Percentiles rank a stretch among this genome's conserved stretches.
Conservation (phyloP, 1,284 basidiomycete genomes). For the Coriolopsis trogii region DNA sequence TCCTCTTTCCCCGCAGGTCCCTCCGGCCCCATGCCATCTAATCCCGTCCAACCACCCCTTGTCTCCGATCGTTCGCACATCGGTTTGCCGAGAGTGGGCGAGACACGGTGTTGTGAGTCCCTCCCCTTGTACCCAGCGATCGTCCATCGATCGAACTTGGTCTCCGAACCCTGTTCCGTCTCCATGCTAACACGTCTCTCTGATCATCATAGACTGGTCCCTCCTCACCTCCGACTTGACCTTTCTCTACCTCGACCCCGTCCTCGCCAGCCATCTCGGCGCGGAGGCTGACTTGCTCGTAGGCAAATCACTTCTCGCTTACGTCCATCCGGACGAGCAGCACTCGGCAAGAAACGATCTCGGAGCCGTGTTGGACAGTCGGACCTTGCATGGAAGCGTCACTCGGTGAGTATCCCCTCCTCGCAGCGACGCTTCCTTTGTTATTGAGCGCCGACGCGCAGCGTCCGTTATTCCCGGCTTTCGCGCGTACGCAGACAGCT, state of each 20-base stretch:
- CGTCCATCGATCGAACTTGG: slow-evolving; percentile 39
- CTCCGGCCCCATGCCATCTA: slow-evolving; percentile 18
- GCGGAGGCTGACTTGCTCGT: slow-evolving; percentile 71
- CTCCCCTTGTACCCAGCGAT: slow-evolving; percentile 34
- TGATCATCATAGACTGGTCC: slow-evolving; percentile 60
- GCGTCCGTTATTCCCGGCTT: slow-evolving; percentile 77
- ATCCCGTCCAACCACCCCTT: slow-evolving; percentile 23
- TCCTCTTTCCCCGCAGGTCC: slow-evolving; percentile 20
- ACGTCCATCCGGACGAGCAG: slow-evolving; percentile 90
- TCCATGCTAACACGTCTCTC: slow-evolving; percentile 26
- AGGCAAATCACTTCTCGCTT: slow-evolving; percentile 79
- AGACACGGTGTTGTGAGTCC: slow-evolving; percentile 75
- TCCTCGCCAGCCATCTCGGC: slow-evolving; percentile 76
- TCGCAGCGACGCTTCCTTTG: slow-evolving; percentile 11
- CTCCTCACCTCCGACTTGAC: slow-evolving; percentile 73
- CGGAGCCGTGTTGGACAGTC: slow-evolving; percentile 74
- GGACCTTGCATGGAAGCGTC: slow-evolving; percentile 89
- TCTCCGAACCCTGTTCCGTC: slow-evolving; percentile 23
- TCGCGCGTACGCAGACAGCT: slow-evolving; percentile 69
- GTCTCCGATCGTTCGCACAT: slow-evolving; percentile 32
- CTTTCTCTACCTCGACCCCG: slow-evolving; percentile 91
- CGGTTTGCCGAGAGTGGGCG: slow-evolving; percentile 56
- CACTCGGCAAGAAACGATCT: slow-evolving; percentile 80
- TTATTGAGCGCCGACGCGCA: slow-evolving; percentile 32
- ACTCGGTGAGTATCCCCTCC: slow-evolving; percentile 65